Base-by-base conservation (phyloP, 768 basidiomycete genomes). In the Kwoniella europaea region DNA sequence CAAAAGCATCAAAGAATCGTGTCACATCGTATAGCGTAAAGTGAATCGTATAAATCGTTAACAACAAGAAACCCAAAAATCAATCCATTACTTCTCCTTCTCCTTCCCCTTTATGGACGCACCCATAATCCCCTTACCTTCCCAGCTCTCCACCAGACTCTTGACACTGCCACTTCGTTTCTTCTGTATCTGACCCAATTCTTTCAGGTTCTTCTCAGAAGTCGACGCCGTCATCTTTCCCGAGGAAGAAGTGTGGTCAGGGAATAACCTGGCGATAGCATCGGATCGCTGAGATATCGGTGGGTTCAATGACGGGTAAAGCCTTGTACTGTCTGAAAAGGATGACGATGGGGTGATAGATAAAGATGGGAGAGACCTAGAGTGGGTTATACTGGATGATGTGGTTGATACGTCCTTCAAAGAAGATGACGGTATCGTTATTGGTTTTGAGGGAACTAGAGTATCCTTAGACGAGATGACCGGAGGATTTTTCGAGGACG, bases 241-340 rank as follows among this genome's bases (percentile, higher is more conserved):
- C 18, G 71, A 75, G 13, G 65, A 13, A 35, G 65, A 42, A 60
- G 73, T 44, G 59, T 71, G 29, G 22, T 71, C 59, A 13, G 74
- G 60, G 65, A 79, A 79, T 10, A 79, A 71, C 6, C 66, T 70
- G 35, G 74, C 55, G 41, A 79, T 69, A 16, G 78, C 76, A 52
- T 64, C 44, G 4, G 76, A 76, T 20, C 78, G 65, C 64, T 79
- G 74, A 16, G 72, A 68, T 42, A 75, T 62, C 9, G 72, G 50
- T 15, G 76, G 74, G 12, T 66, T 63, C 16, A 78, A 63, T 16
- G 71, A 43, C 12, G 75, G 79, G 53, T 78, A 77, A 4, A 78
- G 67, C 18, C 63, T 42, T 63, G 35, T 50, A 24, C 15, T 53
- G 62, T 7, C 16, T 41, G 67, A 29, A 22, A 69, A 57, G 41